Evolutionary conservation across 106 monocot species (phyloP), one percentile per base, ranked within the genome.

Genomic region (Platanthera zijinensis): DNA sequence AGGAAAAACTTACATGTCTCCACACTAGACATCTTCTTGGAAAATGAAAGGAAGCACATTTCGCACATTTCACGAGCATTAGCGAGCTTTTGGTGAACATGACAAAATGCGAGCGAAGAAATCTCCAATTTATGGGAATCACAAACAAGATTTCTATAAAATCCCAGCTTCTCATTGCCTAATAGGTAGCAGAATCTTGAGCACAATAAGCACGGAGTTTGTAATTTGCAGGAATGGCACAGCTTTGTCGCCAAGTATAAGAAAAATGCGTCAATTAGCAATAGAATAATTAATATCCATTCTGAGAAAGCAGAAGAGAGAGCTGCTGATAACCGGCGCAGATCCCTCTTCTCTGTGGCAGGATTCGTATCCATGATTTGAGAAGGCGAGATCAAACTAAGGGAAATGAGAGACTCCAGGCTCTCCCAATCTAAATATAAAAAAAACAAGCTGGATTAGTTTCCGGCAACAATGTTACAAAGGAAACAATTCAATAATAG

Each of bases 101-200:
- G 75, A 64, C 86, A 93, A 64, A 76, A 85, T n/a, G 83, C 82
- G 59, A 80, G 79, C 47, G 86, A 82, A 11, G 97, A 94, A 25
- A 99, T 84, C 79, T 99, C 89, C 61, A 77, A 73, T 78, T 88
- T 94, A 76, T 99, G 97, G 7, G 74, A n/a, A 15, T 82, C 52
- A 49, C 97, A 99, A 50, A 94, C 81, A 48, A 94, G 83, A 52
- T 87, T 74, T 54, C 70, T 72, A 30, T 86, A 93, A 61, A 94
- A 87, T 3, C 74, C 79, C 47, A 83, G 78, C 56, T 76, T 80
- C 64, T 89, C 89, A 70, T 76, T 52, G 21, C 89, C 90, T 72
- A 97, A 25, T n/a, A 93, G 52, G 73, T 88, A 87, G 75, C 92
- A 89, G 5, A 99, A 80, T 76, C 87, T 91, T 30, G 97, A 92